A percentile compares a stretch with the other conserved stretches of the same genome.
Conservation (phyloP, 306 rosid species). For the Geum urbanum region DNA sequence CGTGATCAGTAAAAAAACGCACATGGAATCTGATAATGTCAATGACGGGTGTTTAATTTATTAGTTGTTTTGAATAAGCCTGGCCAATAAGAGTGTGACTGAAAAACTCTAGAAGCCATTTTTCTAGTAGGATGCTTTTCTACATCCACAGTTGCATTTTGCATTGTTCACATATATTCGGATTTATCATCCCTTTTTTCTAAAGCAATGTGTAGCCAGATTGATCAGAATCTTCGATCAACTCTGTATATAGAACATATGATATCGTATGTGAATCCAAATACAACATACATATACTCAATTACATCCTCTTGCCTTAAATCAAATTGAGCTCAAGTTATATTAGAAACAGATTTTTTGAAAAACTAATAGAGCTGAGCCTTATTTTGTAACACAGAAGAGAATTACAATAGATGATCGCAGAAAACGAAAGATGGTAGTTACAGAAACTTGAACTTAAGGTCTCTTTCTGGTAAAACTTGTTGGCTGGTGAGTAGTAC, state of each 20-base stretch:
- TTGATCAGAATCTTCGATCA: background rate
- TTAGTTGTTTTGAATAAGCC: background rate
- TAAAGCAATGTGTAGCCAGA: background rate
- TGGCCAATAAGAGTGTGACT: too few relatives aligned
- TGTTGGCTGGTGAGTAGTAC: background rate
- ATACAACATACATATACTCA: background rate
- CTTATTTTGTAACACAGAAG: too few relatives aligned
- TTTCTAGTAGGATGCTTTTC: background rate
- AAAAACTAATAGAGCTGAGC: too few relatives aligned
- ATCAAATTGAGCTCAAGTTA: background rate
- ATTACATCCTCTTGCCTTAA: background rate
- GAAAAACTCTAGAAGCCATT: too few relatives aligned
- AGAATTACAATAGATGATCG: too few relatives aligned
- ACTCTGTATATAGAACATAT: background rate
- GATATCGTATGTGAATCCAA: background rate
- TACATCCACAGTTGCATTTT: background rate
- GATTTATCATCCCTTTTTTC: too few relatives aligned
- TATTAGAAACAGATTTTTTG: background rate
- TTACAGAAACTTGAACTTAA: too few relatives aligned
- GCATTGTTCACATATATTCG: background rate
- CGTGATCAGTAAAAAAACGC: background rate
- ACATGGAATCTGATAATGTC: slow-evolving; percentile 11
- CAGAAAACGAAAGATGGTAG: too few relatives aligned
- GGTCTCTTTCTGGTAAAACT: background rate
- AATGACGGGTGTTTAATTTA: background rate